Evolutionary conservation across 352 stramenopile species (phyloP).

Genomic region (Phytophthora vignae): DNA sequence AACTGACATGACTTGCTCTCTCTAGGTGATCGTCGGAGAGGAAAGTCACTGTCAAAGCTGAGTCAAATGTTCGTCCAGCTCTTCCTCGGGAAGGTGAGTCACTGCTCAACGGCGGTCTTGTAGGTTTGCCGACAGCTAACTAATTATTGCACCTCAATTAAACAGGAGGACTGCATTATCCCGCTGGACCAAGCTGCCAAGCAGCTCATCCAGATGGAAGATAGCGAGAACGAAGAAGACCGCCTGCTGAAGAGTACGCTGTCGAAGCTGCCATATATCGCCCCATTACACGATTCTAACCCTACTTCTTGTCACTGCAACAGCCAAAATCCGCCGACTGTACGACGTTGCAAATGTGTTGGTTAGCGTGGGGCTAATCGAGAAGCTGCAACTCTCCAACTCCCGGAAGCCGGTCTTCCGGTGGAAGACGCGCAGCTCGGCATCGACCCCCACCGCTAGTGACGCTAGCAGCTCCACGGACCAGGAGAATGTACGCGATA

Average conservation of each 20-base stretch:
- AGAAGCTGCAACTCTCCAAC: conserved; percentile 88
- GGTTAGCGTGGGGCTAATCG: conserved; percentile 91
- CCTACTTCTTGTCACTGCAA: neutral
- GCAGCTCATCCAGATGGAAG: conserved; percentile 92
- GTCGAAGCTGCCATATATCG: neutral
- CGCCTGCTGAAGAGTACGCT: conserved; percentile 83
- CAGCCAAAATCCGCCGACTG: conserved; percentile 95
- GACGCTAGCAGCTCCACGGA: neutral
- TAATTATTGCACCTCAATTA: neutral
- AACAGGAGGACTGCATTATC: conserved; percentile 90
- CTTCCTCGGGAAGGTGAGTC: conserved; percentile 89
- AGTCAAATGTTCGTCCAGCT: conserved; percentile 97
- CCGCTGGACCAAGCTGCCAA: conserved; percentile 94
- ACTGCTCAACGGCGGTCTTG: neutral
- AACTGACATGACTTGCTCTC: neutral
- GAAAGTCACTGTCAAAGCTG: conserved; percentile 91
- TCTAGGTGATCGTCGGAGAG: conserved; percentile 63
- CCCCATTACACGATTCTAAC: neutral
- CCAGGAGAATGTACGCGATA: conserved; percentile 7
- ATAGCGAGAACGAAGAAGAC: conserved; percentile 78
- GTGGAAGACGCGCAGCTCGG: conserved; percentile 60
- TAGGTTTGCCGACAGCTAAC: neutral
- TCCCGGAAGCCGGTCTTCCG: conserved; percentile 87
- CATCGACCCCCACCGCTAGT: neutral
- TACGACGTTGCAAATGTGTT: conserved; percentile 99